A percentile compares a stretch with the other conserved stretches of the same genome.
These are phyloP conservation scores for Phellopilus nigrolimitatus DNA, from an alignment of 1,284 basidiomycete species.

Conservation along the genomic window DNA sequence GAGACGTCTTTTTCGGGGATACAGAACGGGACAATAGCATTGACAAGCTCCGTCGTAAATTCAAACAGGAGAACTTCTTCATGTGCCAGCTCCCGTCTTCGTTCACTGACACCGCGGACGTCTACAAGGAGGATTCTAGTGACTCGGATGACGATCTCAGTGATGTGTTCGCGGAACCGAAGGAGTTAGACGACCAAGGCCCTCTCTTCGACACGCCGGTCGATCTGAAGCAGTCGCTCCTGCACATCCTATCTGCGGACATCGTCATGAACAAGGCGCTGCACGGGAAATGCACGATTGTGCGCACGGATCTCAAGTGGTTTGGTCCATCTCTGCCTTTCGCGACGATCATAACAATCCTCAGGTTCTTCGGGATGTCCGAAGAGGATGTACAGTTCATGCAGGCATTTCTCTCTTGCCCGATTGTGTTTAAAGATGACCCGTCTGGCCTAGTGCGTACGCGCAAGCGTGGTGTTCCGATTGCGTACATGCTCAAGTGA, in stretches of 20 bases:
- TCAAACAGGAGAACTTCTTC: conserved; percentile 16
- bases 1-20: conserved; percentile 6
- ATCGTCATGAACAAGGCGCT: conserved; percentile 34
- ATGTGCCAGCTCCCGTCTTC: conserved; percentile 17
- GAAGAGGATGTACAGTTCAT: conserved; percentile 35
- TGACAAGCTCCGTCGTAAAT: not conserved
- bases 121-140: not conserved
- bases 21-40: not conserved
- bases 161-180: no score
- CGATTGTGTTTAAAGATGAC: conserved; percentile 20
- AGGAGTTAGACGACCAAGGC: not conserved
- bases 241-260: conserved; percentile 37
- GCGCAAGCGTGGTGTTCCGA: conserved; percentile 21
- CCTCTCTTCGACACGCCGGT: conserved; percentile 16
- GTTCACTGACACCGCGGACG: not conserved
- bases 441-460: conserved; percentile 6
- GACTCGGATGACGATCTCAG: not conserved
- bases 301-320: conserved; percentile 41
- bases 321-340: conserved; percentile 43
- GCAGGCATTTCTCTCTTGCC: conserved; percentile 32
- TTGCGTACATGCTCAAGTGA: conserved; percentile 28
- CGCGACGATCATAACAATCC: conserved; percentile 34
- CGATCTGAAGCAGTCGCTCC: conserved; percentile 23
- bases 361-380: conserved; percentile 38
- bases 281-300: conserved; percentile 30